A percentile compares a stretch with the other conserved stretches of the same genome.
Conservation (phyloP, 2,329 filamentous ascomycete genomes). For the Aschersonia sp. region DNA sequence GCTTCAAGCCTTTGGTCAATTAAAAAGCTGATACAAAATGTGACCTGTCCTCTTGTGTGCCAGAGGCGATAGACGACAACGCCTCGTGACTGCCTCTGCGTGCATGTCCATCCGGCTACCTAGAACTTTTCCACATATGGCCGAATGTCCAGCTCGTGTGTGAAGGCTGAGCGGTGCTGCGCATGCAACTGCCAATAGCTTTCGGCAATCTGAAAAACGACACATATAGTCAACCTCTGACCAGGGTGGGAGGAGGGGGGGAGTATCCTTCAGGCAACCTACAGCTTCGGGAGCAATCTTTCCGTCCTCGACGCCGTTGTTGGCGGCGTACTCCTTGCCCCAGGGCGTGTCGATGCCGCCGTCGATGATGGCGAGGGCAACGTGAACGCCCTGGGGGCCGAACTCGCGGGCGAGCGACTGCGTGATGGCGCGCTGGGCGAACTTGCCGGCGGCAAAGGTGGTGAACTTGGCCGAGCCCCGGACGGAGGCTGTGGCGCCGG, state of each 20-base stretch:
- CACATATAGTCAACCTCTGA: too few species aligned
- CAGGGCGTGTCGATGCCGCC: conserved; percentile 71
- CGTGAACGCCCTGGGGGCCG: conserved; percentile 69
- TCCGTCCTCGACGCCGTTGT: conserved; percentile 32
- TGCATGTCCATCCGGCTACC: too few species aligned
- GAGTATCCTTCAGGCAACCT: too few species aligned
- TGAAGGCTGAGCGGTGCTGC: conserved; percentile 65
- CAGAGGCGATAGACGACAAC: too few species aligned
- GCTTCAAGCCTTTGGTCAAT: too few species aligned
- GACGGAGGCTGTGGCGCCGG: conserved; percentile 69
- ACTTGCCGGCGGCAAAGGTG: conserved; percentile 66
- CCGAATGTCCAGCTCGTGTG: conserved; percentile 66
- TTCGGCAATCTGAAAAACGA: conserved; percentile 81
- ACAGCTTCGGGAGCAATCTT: conserved; percentile 66
- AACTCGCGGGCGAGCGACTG: conserved; percentile 74
- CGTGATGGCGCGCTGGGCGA: conserved; percentile 57
- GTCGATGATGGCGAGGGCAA: conserved; percentile 71
- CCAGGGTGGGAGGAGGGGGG: too few species aligned
- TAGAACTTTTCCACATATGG: conserved; percentile 78
- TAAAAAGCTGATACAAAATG: too few species aligned
- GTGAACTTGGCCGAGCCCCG: conserved; percentile 56
- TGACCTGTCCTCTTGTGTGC: too few species aligned
- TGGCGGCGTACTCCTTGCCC: conserved; percentile 37
- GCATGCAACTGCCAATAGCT: conserved; percentile 74
- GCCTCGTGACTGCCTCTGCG: too few species aligned